Evolutionary conservation across 192 early-diverging fungal species (phyloP).

Genomic region (Coemansia sp.): DNA sequence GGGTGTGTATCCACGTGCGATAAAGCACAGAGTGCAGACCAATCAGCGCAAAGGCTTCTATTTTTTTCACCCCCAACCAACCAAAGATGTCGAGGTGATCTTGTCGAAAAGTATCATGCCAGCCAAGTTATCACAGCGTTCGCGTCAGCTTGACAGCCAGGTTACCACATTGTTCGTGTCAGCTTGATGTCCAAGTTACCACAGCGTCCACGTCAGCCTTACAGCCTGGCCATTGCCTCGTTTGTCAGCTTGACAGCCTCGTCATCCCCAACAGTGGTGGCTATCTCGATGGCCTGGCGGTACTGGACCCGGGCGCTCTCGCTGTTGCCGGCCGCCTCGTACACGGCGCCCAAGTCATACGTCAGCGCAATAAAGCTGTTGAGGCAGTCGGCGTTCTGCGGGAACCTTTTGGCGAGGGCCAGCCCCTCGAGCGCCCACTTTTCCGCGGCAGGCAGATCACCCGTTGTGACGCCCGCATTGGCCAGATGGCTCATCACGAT

Average conservation of each 20-base stretch:
- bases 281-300: conserved; percentile 40
- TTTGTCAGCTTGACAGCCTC: conserved; percentile 23
- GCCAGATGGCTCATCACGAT: conserved; percentile 52
- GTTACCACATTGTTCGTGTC: conserved; percentile 18
- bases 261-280: conserved; percentile 18
- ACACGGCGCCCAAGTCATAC: conserved; percentile 43
- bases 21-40: conserved; percentile 3
- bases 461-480: conserved; percentile 31
- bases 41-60: not conserved
- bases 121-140: too few species aligned
- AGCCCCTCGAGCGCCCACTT: conserved; percentile 40
- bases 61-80: not conserved
- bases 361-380: conserved; percentile 50
- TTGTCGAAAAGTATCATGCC: too few species aligned
- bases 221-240: conserved; percentile 20
- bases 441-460: conserved; percentile 32
- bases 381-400: conserved; percentile 44
- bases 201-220: not conserved
- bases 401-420: conserved; percentile 38
- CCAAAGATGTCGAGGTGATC: not conserved
- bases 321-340: conserved; percentile 33
- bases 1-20: not conserved
- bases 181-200: conserved; percentile 12
- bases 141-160: not conserved
- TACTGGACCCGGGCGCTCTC: conserved; percentile 46